These are phyloP conservation scores for Lathyrus sativus DNA, from an alignment of 306 rosid genomes.

Conservation along the genomic window DNA sequence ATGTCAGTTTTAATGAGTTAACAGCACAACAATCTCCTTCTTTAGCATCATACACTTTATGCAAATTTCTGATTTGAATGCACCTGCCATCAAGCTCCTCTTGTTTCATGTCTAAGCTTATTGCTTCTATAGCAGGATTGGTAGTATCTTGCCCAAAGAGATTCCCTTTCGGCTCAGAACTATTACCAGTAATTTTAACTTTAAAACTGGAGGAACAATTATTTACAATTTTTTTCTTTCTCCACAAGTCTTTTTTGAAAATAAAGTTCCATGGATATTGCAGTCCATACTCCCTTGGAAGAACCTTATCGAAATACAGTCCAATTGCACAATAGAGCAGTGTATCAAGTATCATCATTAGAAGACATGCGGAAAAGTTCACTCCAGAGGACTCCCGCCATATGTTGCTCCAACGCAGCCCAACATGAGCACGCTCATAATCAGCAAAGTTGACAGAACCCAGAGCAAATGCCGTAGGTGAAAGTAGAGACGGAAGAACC, in stretches of 20 bases:
- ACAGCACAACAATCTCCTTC: constrained; percentile 91
- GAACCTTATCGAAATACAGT: too few species aligned
- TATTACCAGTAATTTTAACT: constrained; percentile 37
- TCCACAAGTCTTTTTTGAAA: constrained; percentile 58
- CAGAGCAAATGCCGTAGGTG: constrained; percentile 90
- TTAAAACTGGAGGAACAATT: constrained; percentile 43
- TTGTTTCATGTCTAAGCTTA: constrained; percentile 90
- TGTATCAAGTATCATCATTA: constrained; percentile 85
- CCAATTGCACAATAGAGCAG: too few species aligned
- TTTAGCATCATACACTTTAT: constrained; percentile 75
- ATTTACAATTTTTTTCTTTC: constrained; percentile 43
- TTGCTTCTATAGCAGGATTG: constrained; percentile 63
- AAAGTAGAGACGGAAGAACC: constrained; percentile 83
- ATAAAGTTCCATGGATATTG: constrained; percentile 80
- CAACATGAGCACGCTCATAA: constrained; percentile 98
- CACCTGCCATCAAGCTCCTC: constrained; percentile 94
- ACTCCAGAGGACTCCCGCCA: constrained; percentile 97
- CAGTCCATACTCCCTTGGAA: constrained; percentile 79
- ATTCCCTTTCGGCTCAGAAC: constrained; percentile 39
- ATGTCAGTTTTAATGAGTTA: constrained; percentile 69
- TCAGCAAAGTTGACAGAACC: constrained; percentile 95
- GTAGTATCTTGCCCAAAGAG: constrained; percentile 43
- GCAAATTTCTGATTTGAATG: constrained; percentile 91
- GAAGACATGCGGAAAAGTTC: constrained; percentile 70
- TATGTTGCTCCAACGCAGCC: constrained; percentile 95